phyloP scores from a whole-genome alignment of 352 stramenopile species.

The Phytopythium helicoides region DNA sequence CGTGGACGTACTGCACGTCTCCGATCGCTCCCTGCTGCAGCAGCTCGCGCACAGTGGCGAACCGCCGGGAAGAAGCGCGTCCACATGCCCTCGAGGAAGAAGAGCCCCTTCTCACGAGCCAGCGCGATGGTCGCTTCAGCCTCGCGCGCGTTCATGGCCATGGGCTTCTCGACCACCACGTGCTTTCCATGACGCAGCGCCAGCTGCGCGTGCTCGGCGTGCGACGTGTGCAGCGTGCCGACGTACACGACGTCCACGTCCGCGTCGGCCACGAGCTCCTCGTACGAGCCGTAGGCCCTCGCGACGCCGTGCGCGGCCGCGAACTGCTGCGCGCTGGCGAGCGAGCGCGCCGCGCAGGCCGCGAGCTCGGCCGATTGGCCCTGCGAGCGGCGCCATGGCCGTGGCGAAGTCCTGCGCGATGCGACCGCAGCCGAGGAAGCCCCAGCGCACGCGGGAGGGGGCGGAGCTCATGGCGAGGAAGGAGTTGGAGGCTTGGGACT shows the following conservation, averaged over 20 bases:
- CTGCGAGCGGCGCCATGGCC: slow-evolving; percentile 25
- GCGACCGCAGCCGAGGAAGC: slow-evolving; percentile 65
- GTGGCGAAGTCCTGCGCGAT: slow-evolving; percentile 64
- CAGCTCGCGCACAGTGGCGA: slow-evolving; percentile 56
- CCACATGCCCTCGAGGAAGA: slow-evolving; percentile 87
- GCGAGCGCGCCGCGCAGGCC: slow-evolving; percentile 50
- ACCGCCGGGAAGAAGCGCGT: slow-evolving; percentile 83
- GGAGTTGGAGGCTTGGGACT: too few relatives aligned
- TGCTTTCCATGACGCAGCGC: slow-evolving; percentile 88
- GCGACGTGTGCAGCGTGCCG: slow-evolving; percentile 86
- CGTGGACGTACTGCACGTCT: slow-evolving; percentile 62
- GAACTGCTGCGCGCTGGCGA: slow-evolving; percentile 47
- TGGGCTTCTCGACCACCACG: slow-evolving; percentile 93
- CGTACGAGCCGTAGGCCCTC: slow-evolving; percentile 80
- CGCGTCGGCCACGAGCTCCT: slow-evolving; percentile 72
- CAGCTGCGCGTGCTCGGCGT: slow-evolving; percentile 72
- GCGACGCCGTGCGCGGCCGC: slow-evolving; percentile 40
- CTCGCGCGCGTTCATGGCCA: slow-evolving; percentile 85
- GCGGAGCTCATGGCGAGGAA: background rate
- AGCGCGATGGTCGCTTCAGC: slow-evolving; percentile 60
- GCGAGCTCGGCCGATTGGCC: slow-evolving; percentile 22
- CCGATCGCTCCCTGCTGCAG: slow-evolving; percentile 56
- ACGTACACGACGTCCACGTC: slow-evolving; percentile 93
- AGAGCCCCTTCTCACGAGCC: slow-evolving; percentile 64
- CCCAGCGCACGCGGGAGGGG: slow-evolving; percentile 26